These are phyloP conservation scores for Coelastrella sp. DNA, from an alignment of 139 green algal genomes.

Conservation along the genomic window DNA sequence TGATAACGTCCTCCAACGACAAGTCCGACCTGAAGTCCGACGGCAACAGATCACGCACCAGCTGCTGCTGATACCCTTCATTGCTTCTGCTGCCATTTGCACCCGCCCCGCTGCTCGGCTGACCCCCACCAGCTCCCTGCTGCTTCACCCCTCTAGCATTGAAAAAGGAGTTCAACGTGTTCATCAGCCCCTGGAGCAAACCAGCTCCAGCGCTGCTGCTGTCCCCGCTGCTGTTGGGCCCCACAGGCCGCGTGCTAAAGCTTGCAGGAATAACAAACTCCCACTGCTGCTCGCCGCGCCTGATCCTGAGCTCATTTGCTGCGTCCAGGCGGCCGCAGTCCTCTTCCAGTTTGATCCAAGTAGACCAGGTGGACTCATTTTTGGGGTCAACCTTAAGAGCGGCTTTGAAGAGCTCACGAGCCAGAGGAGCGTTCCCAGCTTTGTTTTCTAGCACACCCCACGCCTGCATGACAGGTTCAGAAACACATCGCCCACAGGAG, in stretches of 20 bases:
- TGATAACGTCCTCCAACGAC: conserved; percentile 38
- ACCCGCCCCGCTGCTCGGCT: neutral
- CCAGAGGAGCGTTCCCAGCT: conserved; percentile 77
- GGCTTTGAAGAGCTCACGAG: conserved; percentile 94
- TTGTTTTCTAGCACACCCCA: conserved; percentile 92
- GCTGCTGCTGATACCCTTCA: conserved; percentile 2
- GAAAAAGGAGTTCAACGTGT: conserved; percentile 46
- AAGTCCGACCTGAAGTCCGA: conserved; percentile 40
- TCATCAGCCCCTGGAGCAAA: conserved; percentile 22
- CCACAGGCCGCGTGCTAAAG: conserved; percentile 70
- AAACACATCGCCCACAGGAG: neutral
- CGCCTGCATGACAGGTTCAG: conserved; percentile 64
- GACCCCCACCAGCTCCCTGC: neutral
- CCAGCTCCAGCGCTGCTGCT: neutral
- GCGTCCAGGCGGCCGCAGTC: conserved; percentile 77
- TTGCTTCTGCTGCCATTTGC: neutral
- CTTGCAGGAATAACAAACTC: conserved; percentile 75
- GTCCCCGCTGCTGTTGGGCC: neutral
- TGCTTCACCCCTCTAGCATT: neutral
- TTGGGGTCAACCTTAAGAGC: conserved; percentile 87
- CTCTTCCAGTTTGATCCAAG: conserved; percentile 95
- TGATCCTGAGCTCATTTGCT: conserved; percentile 89
- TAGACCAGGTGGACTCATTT: conserved; percentile 78
- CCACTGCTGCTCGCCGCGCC: conserved; percentile 70
- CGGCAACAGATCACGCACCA: conserved; percentile 43